A percentile compares a stretch with the other conserved stretches of the same genome.
phyloP scores from a whole-genome alignment of 257 asterid species.

The Nyctanthes arbortristis region DNA sequence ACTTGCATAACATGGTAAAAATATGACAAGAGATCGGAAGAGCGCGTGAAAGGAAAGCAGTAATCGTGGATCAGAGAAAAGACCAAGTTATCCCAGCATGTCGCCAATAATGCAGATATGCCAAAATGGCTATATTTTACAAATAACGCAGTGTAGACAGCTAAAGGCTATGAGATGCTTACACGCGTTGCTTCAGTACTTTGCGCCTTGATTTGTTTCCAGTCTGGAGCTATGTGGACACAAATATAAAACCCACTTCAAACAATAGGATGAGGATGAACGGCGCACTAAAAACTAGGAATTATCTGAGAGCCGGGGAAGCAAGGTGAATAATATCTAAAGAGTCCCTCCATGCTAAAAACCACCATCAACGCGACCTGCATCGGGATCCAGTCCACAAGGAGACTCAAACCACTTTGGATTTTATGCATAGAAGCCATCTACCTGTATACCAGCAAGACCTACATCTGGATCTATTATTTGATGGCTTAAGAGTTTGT shows the following conservation, averaged over 20 bases:
- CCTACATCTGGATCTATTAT: slow-evolving; percentile 76
- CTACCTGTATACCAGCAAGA: slow-evolving; percentile 75
- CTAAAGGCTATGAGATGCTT: slow-evolving; percentile 34
- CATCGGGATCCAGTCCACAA: slow-evolving; percentile 72
- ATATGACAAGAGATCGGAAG: not conserved
- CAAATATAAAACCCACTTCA: slow-evolving; percentile 37
- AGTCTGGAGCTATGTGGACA: slow-evolving; percentile 19
- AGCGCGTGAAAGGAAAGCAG: not conserved
- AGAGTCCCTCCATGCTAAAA: slow-evolving; percentile 78
- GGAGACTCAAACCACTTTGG: slow-evolving; percentile 98
- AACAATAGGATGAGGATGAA: slow-evolving; percentile 23
- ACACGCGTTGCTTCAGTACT: slow-evolving; percentile 16
- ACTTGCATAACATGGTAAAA: not conserved
- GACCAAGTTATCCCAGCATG: slow-evolving; percentile 26
- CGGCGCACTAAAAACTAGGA: slow-evolving; percentile 31
- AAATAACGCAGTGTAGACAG: slow-evolving; percentile 34
- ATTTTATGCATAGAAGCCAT: slow-evolving; percentile 78
- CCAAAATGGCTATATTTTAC: slow-evolving; percentile 45
- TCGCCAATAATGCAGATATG: slow-evolving; percentile 33
- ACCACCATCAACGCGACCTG: slow-evolving; percentile 74
- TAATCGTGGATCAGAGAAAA: slow-evolving; percentile 22
- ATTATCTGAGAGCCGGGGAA: slow-evolving; percentile 60
- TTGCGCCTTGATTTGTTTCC: not conserved
- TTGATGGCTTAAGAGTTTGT: slow-evolving; percentile 49
- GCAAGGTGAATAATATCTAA: slow-evolving; percentile 55